Evolutionary conservation across 208 protist species (phyloP).

Genomic region (Porcisia hertigi): DNA sequence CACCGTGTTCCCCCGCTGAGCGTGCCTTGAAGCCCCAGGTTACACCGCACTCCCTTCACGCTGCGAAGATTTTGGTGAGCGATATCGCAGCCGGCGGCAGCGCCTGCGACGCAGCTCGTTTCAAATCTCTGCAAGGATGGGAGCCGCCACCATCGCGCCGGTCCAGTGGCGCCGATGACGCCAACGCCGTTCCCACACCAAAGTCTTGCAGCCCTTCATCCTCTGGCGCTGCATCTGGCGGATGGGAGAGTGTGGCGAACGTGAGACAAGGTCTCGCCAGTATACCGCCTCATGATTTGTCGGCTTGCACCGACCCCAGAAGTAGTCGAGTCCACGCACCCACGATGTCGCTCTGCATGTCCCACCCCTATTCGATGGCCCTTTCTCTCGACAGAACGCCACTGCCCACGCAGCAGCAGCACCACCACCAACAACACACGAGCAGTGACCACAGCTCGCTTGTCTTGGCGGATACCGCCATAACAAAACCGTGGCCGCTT

Average conservation of each 20-base stretch:
- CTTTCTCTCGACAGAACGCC: slow-evolving; percentile 1
- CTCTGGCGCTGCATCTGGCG: background rate
- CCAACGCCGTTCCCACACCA: background rate
- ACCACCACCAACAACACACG: background rate
- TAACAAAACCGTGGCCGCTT: background rate
- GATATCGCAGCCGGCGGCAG: background rate
- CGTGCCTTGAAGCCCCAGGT: background rate
- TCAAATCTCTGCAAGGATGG: background rate
- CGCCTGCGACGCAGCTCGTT: background rate
- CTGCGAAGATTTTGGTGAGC: background rate
- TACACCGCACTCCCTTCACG: background rate
- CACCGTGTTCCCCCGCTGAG: background rate
- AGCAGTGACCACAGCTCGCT: background rate
- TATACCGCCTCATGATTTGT: background rate
- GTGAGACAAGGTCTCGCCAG: background rate
- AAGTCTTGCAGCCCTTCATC: background rate
- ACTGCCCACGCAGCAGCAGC: background rate
- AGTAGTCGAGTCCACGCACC: background rate
- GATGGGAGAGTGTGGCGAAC: background rate
- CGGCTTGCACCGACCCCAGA: background rate
- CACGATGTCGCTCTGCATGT: slow-evolving; percentile 3
- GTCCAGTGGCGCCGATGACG: background rate
- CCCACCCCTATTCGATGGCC: background rate
- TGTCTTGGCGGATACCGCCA: background rate
- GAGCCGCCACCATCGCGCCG: background rate